Evolutionary conservation across 1,139 yeast genomes (phyloP), one percentile per base, ranked within the genome.

Genomic region (Candida tropicalis): DNA sequence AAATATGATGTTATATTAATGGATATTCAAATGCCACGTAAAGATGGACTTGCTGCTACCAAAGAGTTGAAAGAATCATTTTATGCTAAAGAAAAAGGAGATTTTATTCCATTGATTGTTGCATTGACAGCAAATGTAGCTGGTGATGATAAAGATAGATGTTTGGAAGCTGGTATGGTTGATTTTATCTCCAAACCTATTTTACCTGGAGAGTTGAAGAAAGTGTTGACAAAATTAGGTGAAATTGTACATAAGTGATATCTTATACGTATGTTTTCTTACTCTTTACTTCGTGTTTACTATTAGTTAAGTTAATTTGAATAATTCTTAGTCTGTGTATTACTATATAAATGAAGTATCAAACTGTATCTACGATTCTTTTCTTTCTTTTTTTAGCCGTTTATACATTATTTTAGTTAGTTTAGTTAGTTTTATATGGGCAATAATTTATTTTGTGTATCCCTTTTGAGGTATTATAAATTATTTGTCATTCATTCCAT

Each of bases 51-150:
- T 28, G 69, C 75, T 2, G 71, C 79, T 1, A 69, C 79, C 2
- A 54, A 58, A 8, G 73, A 67, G 36, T 52, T 68, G 33, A 54
- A 50, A 29, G 59, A 62, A 42, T 48, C 55, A 25, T 64, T 62
- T 39, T 43, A 39, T 2, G 42, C 47, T 1, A 59, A 60, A 41
- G 62, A 63, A 7, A 56, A 54, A 23, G 61, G 50, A 28, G 45
- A 52, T 5, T 68, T 63, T 49, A 54, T 72, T 24, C 76, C 80
- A 22, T 67, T 70, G 8, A 65, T 76, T 3, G 72, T 79, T 16
- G 82, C 83, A 10, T 59, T 78, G 50, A 78, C 83, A 0, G 83
- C 83, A 4, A 78, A 77, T 51, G 83, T 79, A 11, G 82, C 80
- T 3, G 77, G 79, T 2, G 82, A 79, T 45, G 83, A 79, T 51